Base-by-base conservation (phyloP, 2,329 filamentous ascomycete species). In the Annulohypoxylon truncatum region DNA sequence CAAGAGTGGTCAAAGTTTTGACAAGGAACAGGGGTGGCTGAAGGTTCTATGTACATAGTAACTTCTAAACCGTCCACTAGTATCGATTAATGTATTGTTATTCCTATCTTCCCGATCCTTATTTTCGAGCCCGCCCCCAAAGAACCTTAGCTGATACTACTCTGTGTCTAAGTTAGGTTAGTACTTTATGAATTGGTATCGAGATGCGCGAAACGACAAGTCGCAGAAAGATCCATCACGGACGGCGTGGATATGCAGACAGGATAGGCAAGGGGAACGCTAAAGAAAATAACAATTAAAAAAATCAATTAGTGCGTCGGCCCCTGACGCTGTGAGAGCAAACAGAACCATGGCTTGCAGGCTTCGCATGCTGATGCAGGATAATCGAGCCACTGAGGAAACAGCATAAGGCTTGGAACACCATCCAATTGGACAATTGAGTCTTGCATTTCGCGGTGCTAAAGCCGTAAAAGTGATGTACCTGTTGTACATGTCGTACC, bases 381-480 rank as follows among this genome's bases (percentile, higher is more conserved):
- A 61, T 31, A 56, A 64, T 58, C 28, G 46, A 68, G 59, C 59
- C 46, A 68, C 10, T 65, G 10, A 46, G 44, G 51, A 59, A 51
- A 51, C 47, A 51, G 38, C 35, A 47, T 63, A 18, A 61, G 58
- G 60, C 31, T 53, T 61, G 65, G 61, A 58, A 59, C 38, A 10
- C n/a, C 15, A 53, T 66, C 26, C 38, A 54, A 68, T 66, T 68
- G 62, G 62, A 28, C 66, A 66, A 68, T 66, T 59, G 42, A 22
- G 20, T 8, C 26, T 22, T 56, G 13, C 51, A 28, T 20, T 46
- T 8, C 10, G 18, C 20, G 29, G 15, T 10, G 38, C 38, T 13
- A 4, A 24, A 47, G 22, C 20, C 33, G 26, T 20, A 26, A 26
- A 48, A n/a, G 20, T 31, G 24, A 33, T 22, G 52, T 56, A 55